phyloP scores from a whole-genome alignment of 2,329 filamentous ascomycete genomes.

The Aspergillus udagawae region DNA sequence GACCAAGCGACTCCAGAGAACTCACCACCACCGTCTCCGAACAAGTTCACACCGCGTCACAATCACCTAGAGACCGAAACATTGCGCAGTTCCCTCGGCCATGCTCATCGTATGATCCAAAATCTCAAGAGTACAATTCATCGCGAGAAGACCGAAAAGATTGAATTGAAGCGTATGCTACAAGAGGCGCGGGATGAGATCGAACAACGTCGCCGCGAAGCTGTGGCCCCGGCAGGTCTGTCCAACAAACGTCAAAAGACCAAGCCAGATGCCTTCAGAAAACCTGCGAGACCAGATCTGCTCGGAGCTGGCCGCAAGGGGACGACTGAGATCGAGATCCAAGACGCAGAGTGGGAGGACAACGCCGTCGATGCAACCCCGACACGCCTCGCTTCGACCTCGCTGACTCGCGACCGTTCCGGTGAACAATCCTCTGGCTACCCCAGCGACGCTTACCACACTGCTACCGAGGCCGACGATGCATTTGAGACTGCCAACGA shows the following conservation, averaged over 20 bases:
- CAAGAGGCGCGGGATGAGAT: constrained; percentile 93
- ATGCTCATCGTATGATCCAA: constrained; percentile 95
- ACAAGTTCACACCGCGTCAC: constrained; percentile 87
- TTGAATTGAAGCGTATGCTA: constrained; percentile 90
- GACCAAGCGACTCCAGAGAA: constrained; percentile 78
- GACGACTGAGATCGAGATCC: constrained; percentile 72
- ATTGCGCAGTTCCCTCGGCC: constrained; percentile 85
- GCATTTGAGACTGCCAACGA: constrained; percentile 75
- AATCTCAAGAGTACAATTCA: constrained; percentile 92
- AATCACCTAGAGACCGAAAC: constrained; percentile 93
- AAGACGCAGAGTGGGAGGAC: constrained; percentile 90
- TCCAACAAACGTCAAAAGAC: constrained; percentile 56
- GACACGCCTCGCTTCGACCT: constrained; percentile 41
- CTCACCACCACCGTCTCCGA: constrained; percentile 83
- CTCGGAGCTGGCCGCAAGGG: constrained; percentile 71
- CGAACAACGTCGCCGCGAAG: constrained; percentile 60
- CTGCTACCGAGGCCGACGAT: constrained; percentile 69
- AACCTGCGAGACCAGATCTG: constrained; percentile 65
- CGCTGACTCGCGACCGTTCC: constrained; percentile 24
- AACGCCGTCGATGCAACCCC: constrained; percentile 60
- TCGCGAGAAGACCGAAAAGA: constrained; percentile 96
- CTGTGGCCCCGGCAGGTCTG: constrained; percentile 38
- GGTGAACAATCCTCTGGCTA: constrained; percentile 38
- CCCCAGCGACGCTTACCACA: constrained; percentile 69
- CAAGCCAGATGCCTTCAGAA: constrained; percentile 69